phyloP scores from a whole-genome alignment of 768 basidiomycete genomes.

The Leucosporidium scottii region DNA sequence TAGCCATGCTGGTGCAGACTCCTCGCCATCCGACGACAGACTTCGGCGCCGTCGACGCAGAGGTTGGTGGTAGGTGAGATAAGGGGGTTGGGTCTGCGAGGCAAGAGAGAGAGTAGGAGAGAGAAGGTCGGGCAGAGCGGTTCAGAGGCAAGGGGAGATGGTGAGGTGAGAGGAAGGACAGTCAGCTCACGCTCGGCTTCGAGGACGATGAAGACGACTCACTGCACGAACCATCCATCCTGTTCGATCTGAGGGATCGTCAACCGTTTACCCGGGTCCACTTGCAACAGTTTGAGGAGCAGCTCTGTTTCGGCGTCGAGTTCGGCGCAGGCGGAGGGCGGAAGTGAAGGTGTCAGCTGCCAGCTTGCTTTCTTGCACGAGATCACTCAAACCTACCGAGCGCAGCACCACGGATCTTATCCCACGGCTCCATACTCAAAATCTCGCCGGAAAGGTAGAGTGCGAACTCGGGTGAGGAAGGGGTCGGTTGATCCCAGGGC shows the following conservation, averaged over 20 bases:
- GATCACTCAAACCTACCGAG: slow-evolving; percentile 52
- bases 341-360: no score
- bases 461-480: slow-evolving; percentile 66
- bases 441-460: slow-evolving; percentile 68
- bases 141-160: no score
- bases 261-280: slow-evolving; percentile 63
- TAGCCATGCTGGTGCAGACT: slow-evolving; percentile 65
- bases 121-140: no score
- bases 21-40: slow-evolving; percentile 67
- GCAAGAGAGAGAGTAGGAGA: no score
- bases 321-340: no score
- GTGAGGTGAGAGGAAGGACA: no score
- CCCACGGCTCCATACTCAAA: slow-evolving; percentile 73
- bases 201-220: slow-evolving; percentile 35
- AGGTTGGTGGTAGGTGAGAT: slow-evolving; percentile 63
- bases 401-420: slow-evolving; percentile 52
- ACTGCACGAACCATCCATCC: slow-evolving; percentile 74
- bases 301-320: slow-evolving; percentile 62
- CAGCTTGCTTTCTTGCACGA: no score
- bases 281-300: slow-evolving; percentile 62
- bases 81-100: slow-evolving; percentile 15
- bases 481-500: slow-evolving; percentile 92
- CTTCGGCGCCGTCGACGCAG: slow-evolving; percentile 48
- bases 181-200: no score
- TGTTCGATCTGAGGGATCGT: slow-evolving; percentile 53